Conservation (phyloP, 306 rosid genomes). For the Clitoria ternatea region DNA sequence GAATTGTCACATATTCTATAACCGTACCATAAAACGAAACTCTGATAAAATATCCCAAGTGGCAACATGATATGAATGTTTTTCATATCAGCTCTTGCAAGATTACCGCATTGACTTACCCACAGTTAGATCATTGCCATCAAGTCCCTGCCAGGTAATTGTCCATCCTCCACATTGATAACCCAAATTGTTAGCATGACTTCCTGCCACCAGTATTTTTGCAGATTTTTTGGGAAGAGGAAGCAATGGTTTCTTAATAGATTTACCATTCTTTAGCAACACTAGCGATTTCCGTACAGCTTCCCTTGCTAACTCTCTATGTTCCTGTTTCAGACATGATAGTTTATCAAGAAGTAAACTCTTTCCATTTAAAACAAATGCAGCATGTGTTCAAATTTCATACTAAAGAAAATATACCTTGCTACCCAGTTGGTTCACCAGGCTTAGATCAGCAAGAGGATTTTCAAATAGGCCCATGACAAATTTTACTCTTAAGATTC, state of each 20-base stretch:
- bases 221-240: constrained; percentile 84
- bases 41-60: background rate
- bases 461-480: constrained; percentile 40
- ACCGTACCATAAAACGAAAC: background rate
- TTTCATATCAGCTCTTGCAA: background rate
- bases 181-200: constrained; percentile 88
- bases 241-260: constrained; percentile 50
- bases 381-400: background rate
- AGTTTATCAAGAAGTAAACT: background rate
- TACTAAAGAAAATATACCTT: constrained; percentile 27
- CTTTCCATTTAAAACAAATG: background rate
- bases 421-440: constrained; percentile 33
- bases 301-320: constrained; percentile 84
- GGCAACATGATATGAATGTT: background rate
- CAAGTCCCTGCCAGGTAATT: constrained; percentile 85
- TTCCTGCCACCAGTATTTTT: constrained; percentile 80
- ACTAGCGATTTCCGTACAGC: constrained; percentile 83
- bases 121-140: constrained; percentile 60
- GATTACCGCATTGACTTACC: constrained; percentile 43
- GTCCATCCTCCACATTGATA: constrained; percentile 99
- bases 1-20: background rate
- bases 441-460: constrained; percentile 39
- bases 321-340: constrained; percentile 53
- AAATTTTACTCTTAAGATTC: constrained; percentile 39
- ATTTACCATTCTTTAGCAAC: constrained; percentile 73